These are phyloP conservation scores for Trichoderma oligosporum DNA, from an alignment of 2,329 filamentous ascomycete species.

Conservation along the genomic window DNA sequence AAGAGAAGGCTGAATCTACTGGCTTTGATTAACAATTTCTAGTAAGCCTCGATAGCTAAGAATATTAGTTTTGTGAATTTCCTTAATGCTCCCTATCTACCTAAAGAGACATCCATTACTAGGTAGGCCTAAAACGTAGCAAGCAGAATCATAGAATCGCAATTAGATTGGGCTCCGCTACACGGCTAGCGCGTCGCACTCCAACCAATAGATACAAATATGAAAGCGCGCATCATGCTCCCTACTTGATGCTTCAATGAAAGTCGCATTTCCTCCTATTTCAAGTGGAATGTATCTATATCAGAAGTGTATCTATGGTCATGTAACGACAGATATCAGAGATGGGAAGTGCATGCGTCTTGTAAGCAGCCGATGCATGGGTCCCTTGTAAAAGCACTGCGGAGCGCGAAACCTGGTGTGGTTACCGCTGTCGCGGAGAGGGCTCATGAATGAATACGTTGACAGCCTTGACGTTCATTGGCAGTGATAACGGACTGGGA, in stretches of 20 bases:
- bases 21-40: no score
- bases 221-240: not conserved
- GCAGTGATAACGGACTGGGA: not conserved
- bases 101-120: not conserved
- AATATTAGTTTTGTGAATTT: no score
- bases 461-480: not conserved
- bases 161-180: not conserved
- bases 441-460: not conserved
- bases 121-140: slow-evolving; percentile 5
- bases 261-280: not conserved
- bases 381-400: not conserved
- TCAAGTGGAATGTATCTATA: not conserved
- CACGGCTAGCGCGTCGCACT: not conserved
- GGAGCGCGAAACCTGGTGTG: no score
- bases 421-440: no score
- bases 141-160: slow-evolving; percentile 3
- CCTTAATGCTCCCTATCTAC: no score
- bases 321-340: slow-evolving; percentile 5
- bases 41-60: not conserved
- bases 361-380: not conserved
- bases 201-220: not conserved
- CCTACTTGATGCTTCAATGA: not conserved
- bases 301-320: not conserved
- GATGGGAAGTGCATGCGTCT: not conserved
- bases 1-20: no score